A percentile compares a stretch with the other conserved stretches of the same genome.
Evolutionary conservation across 352 stramenopile species (phyloP).

Genomic region (Elongisporangium anandrum): DNA sequence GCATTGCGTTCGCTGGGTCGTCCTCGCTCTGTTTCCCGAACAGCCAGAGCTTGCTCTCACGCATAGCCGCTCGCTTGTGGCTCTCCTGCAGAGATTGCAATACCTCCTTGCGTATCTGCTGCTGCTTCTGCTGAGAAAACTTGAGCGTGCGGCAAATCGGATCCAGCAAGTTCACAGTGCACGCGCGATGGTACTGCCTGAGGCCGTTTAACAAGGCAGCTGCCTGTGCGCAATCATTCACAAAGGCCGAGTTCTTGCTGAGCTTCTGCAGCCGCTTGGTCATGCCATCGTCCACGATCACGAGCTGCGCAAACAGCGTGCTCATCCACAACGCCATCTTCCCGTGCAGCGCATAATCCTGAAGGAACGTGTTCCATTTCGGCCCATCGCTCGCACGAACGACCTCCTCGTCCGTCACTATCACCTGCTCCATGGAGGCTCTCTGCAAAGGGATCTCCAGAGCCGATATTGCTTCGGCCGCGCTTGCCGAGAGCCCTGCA

Average conservation of each 20-base stretch:
- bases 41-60: constrained; percentile 2
- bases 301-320: constrained; percentile 28
- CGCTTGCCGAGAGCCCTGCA: too few species aligned
- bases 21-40: constrained; percentile 12
- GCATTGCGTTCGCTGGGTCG: constrained; percentile 1
- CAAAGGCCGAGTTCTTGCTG: neutral
- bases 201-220: constrained; percentile 18
- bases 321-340: constrained; percentile 41
- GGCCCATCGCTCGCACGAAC: neutral
- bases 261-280: constrained; percentile 27
- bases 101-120: constrained; percentile 37
- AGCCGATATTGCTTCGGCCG: too few species aligned
- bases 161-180: constrained; percentile 36
- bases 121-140: constrained; percentile 44
- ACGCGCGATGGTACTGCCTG: constrained; percentile 26
- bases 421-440: too few species aligned
- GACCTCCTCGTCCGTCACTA: too few species aligned
- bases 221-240: constrained; percentile 1
- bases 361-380: constrained; percentile 4
- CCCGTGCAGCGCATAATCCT: constrained; percentile 12
- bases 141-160: constrained; percentile 49
- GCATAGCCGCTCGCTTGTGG: constrained; percentile 7
- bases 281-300: constrained; percentile 27
- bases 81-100: constrained; percentile 30
- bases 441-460: too few species aligned